Conservation (phyloP, 1,284 basidiomycete species). For the Naganishia sp. region DNA sequence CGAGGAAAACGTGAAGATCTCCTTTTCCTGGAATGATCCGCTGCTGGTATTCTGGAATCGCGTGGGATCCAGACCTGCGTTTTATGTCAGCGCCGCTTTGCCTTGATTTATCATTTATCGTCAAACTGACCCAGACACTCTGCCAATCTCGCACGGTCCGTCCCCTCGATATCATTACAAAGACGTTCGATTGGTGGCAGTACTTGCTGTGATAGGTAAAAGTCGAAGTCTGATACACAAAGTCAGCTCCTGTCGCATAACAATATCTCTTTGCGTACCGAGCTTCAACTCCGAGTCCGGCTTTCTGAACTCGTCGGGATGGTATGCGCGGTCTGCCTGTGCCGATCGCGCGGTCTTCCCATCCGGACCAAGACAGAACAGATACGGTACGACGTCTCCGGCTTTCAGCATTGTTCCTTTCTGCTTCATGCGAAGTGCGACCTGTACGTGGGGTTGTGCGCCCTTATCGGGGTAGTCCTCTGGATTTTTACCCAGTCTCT, state of each 20-base stretch:
- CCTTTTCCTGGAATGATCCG: slow-evolving; percentile 63
- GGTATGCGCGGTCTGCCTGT: slow-evolving; percentile 87
- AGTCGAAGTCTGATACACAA: slow-evolving; percentile 72
- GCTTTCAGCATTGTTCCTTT: slow-evolving; percentile 75
- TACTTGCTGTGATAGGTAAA: slow-evolving; percentile 89
- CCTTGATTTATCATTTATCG: background rate
- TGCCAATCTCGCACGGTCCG: slow-evolving; percentile 84
- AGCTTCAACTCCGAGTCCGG: slow-evolving; percentile 68
- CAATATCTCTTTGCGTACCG: slow-evolving; percentile 57
- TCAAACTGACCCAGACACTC: slow-evolving; percentile 79
- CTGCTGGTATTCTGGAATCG: slow-evolving; percentile 63
- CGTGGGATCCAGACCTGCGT: slow-evolving; percentile 75
- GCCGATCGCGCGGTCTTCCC: slow-evolving; percentile 72
- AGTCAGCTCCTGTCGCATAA: background rate
- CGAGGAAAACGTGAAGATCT: slow-evolving; percentile 82
- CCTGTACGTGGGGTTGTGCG: slow-evolving; percentile 93
- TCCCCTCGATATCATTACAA: slow-evolving; percentile 95
- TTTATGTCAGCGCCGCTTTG: background rate
- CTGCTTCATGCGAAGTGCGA: slow-evolving; percentile 86
- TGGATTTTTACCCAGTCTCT: slow-evolving; percentile 91
- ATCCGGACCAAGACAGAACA: slow-evolving; percentile 81
- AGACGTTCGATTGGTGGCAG: slow-evolving; percentile 92
- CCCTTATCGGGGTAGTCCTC: slow-evolving; percentile 96
- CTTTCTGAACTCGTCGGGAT: slow-evolving; percentile 87
- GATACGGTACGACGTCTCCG: slow-evolving; percentile 94